Evolutionary conservation across 495 filamentous ascomycete species (phyloP), one percentile per base, ranked within the genome.

Genomic region (Pseudomonodictys pantanalensis): DNA sequence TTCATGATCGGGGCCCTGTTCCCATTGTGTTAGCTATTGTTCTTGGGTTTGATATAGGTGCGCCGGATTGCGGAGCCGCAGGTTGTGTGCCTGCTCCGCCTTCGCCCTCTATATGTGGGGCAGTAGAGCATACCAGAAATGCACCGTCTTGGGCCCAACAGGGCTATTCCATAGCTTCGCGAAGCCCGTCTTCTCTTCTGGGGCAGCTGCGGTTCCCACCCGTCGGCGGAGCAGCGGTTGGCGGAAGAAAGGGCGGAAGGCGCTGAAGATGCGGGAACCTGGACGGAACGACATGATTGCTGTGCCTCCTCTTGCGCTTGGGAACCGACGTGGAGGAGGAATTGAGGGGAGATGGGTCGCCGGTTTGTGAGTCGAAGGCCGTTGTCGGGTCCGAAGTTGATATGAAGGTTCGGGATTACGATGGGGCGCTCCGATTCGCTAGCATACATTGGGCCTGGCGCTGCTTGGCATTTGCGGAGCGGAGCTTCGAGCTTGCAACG

Each of bases 1-100:
- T 97, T 98, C 89, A 97, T 95, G 30, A 98, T 85, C 28, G 92
- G 92, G 23, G 92, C 93, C 91, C 89, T 92, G 66, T 47, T 11
- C 15, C 15, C 17, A 3, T 47, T 47, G n/a, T n/a, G 43, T 47
- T 22, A 47, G 43, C 15, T 23, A 44, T n/a, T n/a, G n/a, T n/a
- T n/a, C n/a, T n/a, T n/a, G 41, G 42, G 35, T 10, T 33, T 9
- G n/a, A 9, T 46, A 25, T 11, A 25, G 52, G 24, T 12, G 26
- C 17, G 29, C 4, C 11, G 9, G 25, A 12, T 28, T 9, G 22
- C 8, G 52, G 26, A 28, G 15, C 2, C 32, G 11, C 3, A 2
- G 15, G 15, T 32, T 23, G 49, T 52, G 49, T 39, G 49, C 35
- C 32, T 35, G n/a, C 18, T 52, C 49, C 8, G 3, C 5, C 32